Evolutionary conservation across 2,329 filamentous ascomycete species (phyloP).

Genomic region (Venturia oleaginea): DNA sequence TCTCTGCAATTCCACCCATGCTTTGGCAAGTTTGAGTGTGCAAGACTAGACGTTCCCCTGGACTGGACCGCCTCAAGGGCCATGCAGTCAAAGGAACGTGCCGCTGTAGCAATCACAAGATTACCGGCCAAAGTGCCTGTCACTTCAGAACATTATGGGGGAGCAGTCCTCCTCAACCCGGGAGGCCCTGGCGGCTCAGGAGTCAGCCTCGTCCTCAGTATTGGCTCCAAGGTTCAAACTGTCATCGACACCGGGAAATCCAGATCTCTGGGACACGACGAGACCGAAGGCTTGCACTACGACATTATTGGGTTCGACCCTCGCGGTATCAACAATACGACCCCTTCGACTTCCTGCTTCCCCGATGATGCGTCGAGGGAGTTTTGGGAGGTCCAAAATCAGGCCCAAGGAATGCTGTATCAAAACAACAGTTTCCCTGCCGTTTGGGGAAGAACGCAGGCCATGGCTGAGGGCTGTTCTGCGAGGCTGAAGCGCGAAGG

Average conservation of each 20-base stretch:
- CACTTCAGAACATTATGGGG: slow-evolving; percentile 36
- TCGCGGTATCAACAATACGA: slow-evolving; percentile 31
- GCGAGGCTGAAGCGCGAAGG: slow-evolving; percentile 14
- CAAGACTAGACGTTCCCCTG: slow-evolving; percentile 41
- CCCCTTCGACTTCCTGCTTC: slow-evolving; percentile 26
- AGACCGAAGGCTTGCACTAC: slow-evolving; percentile 21
- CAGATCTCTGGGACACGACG: background rate
- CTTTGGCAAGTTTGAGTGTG: slow-evolving; percentile 39
- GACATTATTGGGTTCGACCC: slow-evolving; percentile 35
- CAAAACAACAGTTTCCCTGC: background rate
- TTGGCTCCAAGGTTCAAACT: slow-evolving; percentile 28
- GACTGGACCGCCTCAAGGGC: slow-evolving; percentile 32
- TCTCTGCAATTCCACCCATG: slow-evolving; percentile 27
- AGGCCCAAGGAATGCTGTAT: background rate
- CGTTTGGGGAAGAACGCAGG: background rate
- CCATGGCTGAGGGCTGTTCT: slow-evolving; percentile 6
- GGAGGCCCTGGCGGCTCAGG: slow-evolving; percentile 39
- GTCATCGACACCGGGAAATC: slow-evolving; percentile 26
- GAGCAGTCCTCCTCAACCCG: slow-evolving; percentile 40
- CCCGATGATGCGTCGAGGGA: slow-evolving; percentile 18
- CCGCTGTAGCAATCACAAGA: slow-evolving; percentile 37
- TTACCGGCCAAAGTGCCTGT: slow-evolving; percentile 34
- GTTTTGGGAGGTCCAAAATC: background rate
- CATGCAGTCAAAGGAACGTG: slow-evolving; percentile 26
- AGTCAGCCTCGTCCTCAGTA: slow-evolving; percentile 17